Evolutionary conservation across 139 green algal genomes (phyloP).

Genomic region (Auxenochlorella pyrenoidosa): DNA sequence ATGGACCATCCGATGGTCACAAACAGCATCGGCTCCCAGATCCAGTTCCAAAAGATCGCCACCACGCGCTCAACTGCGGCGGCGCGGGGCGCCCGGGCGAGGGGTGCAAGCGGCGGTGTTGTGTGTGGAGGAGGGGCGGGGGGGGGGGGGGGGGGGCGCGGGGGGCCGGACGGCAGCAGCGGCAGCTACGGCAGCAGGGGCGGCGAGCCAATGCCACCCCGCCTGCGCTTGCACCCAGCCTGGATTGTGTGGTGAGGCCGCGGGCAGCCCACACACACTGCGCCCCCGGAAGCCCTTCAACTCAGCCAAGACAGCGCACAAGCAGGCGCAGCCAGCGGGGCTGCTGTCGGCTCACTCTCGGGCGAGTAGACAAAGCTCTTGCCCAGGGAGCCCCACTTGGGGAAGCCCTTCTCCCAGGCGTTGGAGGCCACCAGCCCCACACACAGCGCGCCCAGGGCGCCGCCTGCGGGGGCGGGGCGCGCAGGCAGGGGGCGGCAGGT

Average conservation of each 20-base stretch:
- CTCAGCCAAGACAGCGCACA: too few species aligned
- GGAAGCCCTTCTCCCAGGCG: slow-evolving; percentile 67
- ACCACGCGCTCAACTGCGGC: slow-evolving; percentile 48
- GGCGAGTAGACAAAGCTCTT: slow-evolving; percentile 47
- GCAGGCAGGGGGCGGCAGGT: background rate
- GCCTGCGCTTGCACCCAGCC: too few species aligned
- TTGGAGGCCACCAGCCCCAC: slow-evolving; percentile 67
- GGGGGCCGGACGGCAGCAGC: too few species aligned
- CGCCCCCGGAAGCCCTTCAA: too few species aligned
- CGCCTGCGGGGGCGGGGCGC: slow-evolving; percentile 23
- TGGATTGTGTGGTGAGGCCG: too few species aligned
- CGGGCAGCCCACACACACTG: too few species aligned
- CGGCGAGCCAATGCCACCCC: background rate
- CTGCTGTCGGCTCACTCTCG: slow-evolving; percentile 38
- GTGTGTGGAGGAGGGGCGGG: background rate
- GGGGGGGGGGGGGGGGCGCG: too few species aligned
- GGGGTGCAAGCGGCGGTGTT: background rate
- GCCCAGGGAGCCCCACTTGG: slow-evolving; percentile 41
- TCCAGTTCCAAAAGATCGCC: slow-evolving; percentile 50
- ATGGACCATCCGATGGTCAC: slow-evolving; percentile 79
- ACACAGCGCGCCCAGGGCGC: slow-evolving; percentile 74
- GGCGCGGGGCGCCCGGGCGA: background rate
- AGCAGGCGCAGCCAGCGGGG: too few species aligned
- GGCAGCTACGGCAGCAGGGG: too few species aligned
- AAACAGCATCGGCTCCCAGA: slow-evolving; percentile 84